Percentiles rank a stretch among this genome's conserved stretches.
These are phyloP conservation scores for Aspergillus funiculosus DNA, from an alignment of 495 filamentous ascomycete species.

Conservation along the genomic window DNA sequence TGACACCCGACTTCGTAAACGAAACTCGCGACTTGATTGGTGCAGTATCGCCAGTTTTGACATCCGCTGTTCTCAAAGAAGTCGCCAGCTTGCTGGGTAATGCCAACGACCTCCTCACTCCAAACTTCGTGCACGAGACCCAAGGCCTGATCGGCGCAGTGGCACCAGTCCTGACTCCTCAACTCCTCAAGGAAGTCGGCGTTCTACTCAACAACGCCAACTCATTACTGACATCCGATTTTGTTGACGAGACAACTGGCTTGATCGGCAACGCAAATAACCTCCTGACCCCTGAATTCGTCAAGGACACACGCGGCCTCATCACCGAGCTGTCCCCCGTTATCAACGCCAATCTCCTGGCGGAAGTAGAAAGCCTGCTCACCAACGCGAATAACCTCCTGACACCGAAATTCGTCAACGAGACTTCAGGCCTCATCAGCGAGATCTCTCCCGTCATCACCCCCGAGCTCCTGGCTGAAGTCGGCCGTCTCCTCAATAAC, in stretches of 20 bases:
- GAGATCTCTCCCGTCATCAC: conserved; percentile 33
- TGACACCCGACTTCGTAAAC: conserved; percentile 38
- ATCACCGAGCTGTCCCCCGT: conserved; percentile 31
- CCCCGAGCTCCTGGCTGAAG: conserved; percentile 20
- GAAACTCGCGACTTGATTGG: conserved; percentile 42
- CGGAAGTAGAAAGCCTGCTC: conserved; percentile 29
- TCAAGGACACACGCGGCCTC: conserved; percentile 34
- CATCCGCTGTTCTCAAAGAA: conserved; percentile 32
- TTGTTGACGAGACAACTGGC: conserved; percentile 1
- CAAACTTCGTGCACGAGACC: conserved; percentile 31
- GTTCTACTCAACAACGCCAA: conserved; percentile 16
- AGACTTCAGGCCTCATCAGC: conserved; percentile 33
- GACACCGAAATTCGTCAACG: conserved; percentile 38
- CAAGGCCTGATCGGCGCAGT: conserved; percentile 27
- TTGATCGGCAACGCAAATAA: conserved; percentile 32
- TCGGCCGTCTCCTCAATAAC: conserved; percentile 31
- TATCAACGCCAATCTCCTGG: conserved; percentile 30
- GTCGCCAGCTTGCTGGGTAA: conserved; percentile 34
- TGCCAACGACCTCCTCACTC: conserved; percentile 29
- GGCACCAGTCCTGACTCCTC: conserved; percentile 32
- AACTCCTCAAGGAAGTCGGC: conserved; percentile 36
- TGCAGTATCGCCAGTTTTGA: conserved; percentile 40
- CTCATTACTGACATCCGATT: neutral
- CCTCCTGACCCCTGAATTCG: conserved; percentile 30
- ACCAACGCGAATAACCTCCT: conserved; percentile 34